Evolutionary conservation across 257 asterid species (phyloP).

Genomic region (Primulina tabacum): DNA sequence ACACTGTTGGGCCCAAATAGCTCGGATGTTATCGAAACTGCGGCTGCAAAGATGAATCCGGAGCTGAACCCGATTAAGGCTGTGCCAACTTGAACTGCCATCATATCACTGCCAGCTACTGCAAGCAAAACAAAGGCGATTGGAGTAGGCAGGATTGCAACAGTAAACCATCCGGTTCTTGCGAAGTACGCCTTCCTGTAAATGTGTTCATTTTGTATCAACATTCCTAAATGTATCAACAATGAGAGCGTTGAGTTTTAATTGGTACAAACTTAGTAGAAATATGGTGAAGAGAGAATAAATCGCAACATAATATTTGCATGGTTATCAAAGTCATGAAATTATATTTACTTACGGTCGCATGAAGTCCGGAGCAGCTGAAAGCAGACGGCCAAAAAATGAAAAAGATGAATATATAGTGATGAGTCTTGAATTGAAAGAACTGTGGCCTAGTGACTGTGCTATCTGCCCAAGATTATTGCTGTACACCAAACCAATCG

Average conservation of each 20-base stretch:
- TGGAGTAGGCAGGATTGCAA: constrained; percentile 71
- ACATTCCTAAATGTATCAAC: background rate
- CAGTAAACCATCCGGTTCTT: constrained; percentile 84
- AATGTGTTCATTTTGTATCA: background rate
- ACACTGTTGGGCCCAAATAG: constrained; percentile 75
- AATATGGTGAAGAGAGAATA: background rate
- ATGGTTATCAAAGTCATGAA: background rate
- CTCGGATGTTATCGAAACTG: constrained; percentile 85
- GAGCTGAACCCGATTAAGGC: constrained; percentile 88
- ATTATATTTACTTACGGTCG: constrained; percentile 49
- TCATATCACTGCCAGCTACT: constrained; percentile 36
- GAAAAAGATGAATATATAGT: constrained; percentile 78
- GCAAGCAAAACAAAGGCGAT: constrained; percentile 56
- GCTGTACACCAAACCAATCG: constrained; percentile 85
- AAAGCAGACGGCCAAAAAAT: constrained; percentile 91
- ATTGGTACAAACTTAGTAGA: background rate
- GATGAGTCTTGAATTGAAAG: constrained; percentile 53
- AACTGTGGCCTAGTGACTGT: constrained; percentile 69
- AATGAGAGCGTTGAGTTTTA: background rate
- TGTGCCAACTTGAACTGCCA: constrained; percentile 59
- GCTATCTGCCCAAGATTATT: constrained; percentile 91
- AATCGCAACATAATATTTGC: background rate
- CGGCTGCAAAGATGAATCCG: constrained; percentile 87
- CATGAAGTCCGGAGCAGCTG: constrained; percentile 77
- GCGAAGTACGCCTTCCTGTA: constrained; percentile 73